Evolutionary conservation across 495 filamentous ascomycete species (phyloP).

Genomic region (Hypoxylon lenormandii): DNA sequence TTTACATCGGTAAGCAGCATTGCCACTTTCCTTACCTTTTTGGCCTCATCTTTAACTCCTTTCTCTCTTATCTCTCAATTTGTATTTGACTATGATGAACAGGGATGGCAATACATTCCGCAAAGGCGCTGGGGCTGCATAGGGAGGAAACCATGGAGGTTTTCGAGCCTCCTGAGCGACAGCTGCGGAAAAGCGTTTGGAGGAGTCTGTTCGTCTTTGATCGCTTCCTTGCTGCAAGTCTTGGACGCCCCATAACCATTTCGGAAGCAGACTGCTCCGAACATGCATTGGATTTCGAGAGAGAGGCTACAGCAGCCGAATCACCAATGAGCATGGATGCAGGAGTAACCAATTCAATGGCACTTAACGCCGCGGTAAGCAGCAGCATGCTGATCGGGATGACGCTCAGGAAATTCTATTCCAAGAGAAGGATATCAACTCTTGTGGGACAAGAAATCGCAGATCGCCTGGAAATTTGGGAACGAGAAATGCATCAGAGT

Average conservation of each 20-base stretch:
- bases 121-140: slow-evolving; percentile 71
- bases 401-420: slow-evolving; percentile 75
- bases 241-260: slow-evolving; percentile 71
- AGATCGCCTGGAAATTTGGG: slow-evolving; percentile 66
- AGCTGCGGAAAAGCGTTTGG: slow-evolving; percentile 67
- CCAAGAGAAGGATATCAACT: slow-evolving; percentile 75
- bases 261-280: slow-evolving; percentile 71
- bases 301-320: slow-evolving; percentile 44
- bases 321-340: slow-evolving; percentile 28
- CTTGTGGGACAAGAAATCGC: slow-evolving; percentile 73
- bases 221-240: slow-evolving; percentile 68
- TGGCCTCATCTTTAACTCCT: neutral
- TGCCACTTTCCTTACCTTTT: neutral
- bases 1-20: slow-evolving; percentile 64
- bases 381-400: slow-evolving; percentile 73
- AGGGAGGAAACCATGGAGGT: slow-evolving; percentile 70
- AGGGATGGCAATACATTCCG: slow-evolving; percentile 74
- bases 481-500: slow-evolving; percentile 57
- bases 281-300: slow-evolving; percentile 57
- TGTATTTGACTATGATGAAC: slow-evolving; percentile 27
- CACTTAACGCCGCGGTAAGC: slow-evolving; percentile 66
- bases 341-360: slow-evolving; percentile 48
- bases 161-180: slow-evolving; percentile 60
- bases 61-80: neutral
- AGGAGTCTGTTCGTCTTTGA: slow-evolving; percentile 72